Evolutionary conservation across 2,329 filamentous ascomycete genomes (phyloP).

Genomic region (Phaeosphaeria sp.): DNA sequence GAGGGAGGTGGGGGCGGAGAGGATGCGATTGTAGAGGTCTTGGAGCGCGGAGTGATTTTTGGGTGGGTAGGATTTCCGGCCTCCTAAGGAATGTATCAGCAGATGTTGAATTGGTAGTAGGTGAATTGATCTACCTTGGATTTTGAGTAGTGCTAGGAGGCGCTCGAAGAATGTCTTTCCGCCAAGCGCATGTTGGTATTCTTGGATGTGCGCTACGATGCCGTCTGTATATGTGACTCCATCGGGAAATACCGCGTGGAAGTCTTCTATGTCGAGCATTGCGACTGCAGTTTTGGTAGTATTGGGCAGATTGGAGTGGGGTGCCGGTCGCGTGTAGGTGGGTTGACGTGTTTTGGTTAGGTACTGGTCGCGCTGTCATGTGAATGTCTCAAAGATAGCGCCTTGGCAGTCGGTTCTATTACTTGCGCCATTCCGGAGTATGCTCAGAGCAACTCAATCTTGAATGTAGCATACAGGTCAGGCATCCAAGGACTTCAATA

Average conservation of each 20-base stretch:
- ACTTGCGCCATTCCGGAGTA: background rate
- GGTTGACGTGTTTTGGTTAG: constrained; percentile 18
- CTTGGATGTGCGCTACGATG: constrained; percentile 64
- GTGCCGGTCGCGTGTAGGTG: constrained; percentile 12
- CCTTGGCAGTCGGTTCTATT: constrained; percentile 1
- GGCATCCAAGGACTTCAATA: too few relatives aligned
- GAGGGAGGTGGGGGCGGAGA: constrained; percentile 67
- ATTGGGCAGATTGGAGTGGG: background rate
- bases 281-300: constrained; percentile 5
- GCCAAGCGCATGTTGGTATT: constrained; percentile 70
- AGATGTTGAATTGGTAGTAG: background rate
- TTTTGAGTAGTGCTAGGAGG: constrained; percentile 72
- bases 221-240: constrained; percentile 32
- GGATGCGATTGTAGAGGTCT: constrained; percentile 73
- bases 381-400: constrained; percentile 5
- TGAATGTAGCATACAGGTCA: background rate
- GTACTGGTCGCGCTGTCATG: constrained; percentile 21
- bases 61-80: constrained; percentile 75
- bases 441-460: background rate
- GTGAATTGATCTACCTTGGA: constrained; percentile 64
- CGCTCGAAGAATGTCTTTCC: constrained; percentile 81
- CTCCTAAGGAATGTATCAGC: constrained; percentile 34
- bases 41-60: constrained; percentile 69
- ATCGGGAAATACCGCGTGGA: constrained; percentile 68
- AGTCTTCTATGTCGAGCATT: constrained; percentile 71